phyloP scores from a whole-genome alignment of 805 yeast genomes.

The Metschnikowia borealis region DNA sequence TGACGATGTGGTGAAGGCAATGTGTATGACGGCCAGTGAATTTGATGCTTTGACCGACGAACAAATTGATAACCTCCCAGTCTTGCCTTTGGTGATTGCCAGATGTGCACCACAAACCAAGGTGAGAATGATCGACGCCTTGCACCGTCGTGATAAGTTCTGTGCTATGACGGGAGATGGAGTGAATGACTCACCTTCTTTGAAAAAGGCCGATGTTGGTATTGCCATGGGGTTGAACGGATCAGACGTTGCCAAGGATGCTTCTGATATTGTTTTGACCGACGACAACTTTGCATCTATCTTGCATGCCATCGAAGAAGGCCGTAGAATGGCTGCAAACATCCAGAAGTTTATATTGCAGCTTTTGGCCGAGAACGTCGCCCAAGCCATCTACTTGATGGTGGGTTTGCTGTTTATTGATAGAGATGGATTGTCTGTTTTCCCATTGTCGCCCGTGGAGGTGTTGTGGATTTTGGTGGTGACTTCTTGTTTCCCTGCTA shows the following conservation, averaged over 20 bases:
- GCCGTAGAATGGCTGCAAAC: constrained; percentile 21
- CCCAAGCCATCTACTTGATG: constrained; percentile 61
- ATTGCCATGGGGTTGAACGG: constrained; percentile 30
- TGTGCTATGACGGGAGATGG: constrained; percentile 70
- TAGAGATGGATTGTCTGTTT: constrained; percentile 61
- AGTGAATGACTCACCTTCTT: constrained; percentile 27
- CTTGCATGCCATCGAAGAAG: constrained; percentile 27
- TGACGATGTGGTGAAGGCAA: constrained; percentile 51
- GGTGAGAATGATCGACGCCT: constrained; percentile 76
- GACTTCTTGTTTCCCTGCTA: constrained; percentile 22
- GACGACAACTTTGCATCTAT: constrained; percentile 28
- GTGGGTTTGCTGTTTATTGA: constrained; percentile 73
- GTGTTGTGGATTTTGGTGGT: constrained; percentile 22
- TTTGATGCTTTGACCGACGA: constrained; percentile 62
- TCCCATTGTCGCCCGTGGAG: constrained; percentile 56
- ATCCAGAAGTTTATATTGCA: constrained; percentile 21
- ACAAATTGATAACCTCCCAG: constrained; percentile 58
- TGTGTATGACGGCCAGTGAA: constrained; percentile 74
- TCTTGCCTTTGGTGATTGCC: constrained; percentile 73
- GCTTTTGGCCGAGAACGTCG: constrained; percentile 26
- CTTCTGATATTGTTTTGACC: constrained; percentile 25
- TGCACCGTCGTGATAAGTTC: constrained; percentile 42
- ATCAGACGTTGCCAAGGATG: constrained; percentile 28
- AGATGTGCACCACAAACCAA: constrained; percentile 82
- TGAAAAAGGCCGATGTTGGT: constrained; percentile 27